Evolutionary conservation across 345 rosid species (phyloP), one percentile per base, ranked within the genome.

Genomic region (Salix dunnii): DNA sequence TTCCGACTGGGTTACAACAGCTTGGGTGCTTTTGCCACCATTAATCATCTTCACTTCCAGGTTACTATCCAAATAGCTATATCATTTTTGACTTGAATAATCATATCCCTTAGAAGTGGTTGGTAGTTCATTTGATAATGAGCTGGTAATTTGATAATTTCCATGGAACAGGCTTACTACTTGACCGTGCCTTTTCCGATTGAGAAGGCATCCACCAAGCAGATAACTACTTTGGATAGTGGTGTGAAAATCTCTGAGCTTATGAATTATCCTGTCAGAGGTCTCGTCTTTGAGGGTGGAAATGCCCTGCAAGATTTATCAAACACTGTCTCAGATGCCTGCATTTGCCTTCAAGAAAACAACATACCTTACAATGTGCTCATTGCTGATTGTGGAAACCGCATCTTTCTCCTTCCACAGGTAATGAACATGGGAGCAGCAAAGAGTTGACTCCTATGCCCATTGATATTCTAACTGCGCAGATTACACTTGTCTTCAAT

Each of bases 31-130:
- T 96, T 96, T 88, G 99, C 97, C 35, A 96, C 99, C 74, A 89
- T 93, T 84, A 96, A 96, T 79, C 99, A 96, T 80, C 99, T 96
- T 76, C 99, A 96, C 88, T 96, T 96, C 81, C 98, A 96, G 99
- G 99, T 96, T 67, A 64, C 9, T 74, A 36, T 30, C 71, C 18
- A 1, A 9, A 33, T 28, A 51, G 48, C 25, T 43, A 33, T 75
- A 63, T 46, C 30, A 31, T 68, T 18, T 74, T 9, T 8, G 35
- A 65, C 75, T 63, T 21, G 70, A n/a, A 4, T 51, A 28, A 6
- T 18, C 23, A 46, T 55, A 25, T 72, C 13, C 9, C 9, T 55
- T 36, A 4, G 27, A 17, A 6, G 36, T 64, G 13, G 27, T 28
- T 33, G 12, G 31, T 75, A 31, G 4, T 7, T 4, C 16, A 2